These are phyloP conservation scores for Hypericum perforatum DNA, from an alignment of 345 rosid species.

Conservation along the genomic window DNA sequence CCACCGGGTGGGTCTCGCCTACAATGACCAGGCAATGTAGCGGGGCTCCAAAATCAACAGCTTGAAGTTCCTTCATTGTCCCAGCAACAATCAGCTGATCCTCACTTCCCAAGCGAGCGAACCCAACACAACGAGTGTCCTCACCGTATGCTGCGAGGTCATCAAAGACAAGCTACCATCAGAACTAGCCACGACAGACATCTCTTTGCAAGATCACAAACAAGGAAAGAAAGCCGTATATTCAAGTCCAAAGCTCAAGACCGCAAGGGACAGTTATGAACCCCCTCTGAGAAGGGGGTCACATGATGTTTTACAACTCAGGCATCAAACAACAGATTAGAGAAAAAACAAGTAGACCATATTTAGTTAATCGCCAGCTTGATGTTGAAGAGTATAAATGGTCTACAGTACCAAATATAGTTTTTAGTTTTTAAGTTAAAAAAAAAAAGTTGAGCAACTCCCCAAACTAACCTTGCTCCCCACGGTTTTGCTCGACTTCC, in stretches of 20 bases:
- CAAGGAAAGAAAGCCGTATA: no score
- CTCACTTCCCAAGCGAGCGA: slow-evolving; percentile 76
- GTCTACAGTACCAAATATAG: slow-evolving; percentile 5
- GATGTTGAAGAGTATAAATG: no score
- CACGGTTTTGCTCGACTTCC: slow-evolving; percentile 57
- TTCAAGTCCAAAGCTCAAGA: neutral
- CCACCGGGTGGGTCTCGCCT: slow-evolving; percentile 70
- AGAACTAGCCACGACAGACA: neutral
- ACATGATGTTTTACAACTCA: no score
- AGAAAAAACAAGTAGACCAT: no score
- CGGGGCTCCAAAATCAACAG: slow-evolving; percentile 70
- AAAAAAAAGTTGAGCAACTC: neutral
- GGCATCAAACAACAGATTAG: no score
- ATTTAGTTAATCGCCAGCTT: no score
- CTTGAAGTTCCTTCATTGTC: slow-evolving; percentile 53
- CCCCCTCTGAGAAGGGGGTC: no score
- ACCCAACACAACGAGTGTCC: slow-evolving; percentile 62
- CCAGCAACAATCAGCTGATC: slow-evolving; percentile 77
- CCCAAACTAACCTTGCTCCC: slow-evolving; percentile 35
- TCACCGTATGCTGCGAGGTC: slow-evolving; percentile 43
- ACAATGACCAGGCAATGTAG: slow-evolving; percentile 78
- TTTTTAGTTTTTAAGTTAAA: no score
- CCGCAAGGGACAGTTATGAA: no score
- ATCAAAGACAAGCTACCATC: neutral
- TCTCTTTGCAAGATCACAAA: neutral